Conservation (phyloP, 2,329 filamentous ascomycete species). For the Aspergillus ibericus region DNA sequence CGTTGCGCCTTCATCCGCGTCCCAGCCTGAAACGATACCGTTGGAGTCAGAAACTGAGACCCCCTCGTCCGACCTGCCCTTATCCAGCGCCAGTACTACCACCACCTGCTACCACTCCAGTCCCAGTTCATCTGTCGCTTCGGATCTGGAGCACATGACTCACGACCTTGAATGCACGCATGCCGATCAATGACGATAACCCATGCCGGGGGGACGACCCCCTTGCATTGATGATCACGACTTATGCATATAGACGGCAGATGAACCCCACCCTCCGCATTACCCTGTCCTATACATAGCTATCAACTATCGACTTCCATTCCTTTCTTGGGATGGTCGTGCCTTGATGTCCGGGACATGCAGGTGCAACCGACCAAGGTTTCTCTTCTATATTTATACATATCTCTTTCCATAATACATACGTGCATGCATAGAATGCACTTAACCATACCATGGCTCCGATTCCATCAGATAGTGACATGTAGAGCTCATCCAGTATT, state of each 20-base stretch:
- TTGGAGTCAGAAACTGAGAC: conserved; percentile 7
- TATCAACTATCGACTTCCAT: not conserved
- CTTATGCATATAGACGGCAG: conserved; percentile 19
- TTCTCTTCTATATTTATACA: not conserved
- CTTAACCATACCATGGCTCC: too few relatives aligned
- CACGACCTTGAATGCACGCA: conserved; percentile 11
- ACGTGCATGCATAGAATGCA: not conserved
- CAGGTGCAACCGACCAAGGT: not conserved
- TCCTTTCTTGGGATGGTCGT: not conserved
- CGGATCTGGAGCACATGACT: conserved; percentile 2
- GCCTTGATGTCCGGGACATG: not conserved
- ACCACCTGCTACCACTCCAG: conserved; percentile 8
- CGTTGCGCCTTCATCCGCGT: not conserved
- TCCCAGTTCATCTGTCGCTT: conserved; percentile 10
- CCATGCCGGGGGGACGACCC: not conserved
- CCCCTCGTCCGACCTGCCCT: conserved; percentile 2
- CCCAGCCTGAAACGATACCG: conserved; percentile 1
- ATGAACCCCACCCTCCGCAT: not conserved
- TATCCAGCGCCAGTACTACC: conserved; percentile 8
- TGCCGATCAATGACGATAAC: conserved; percentile 7
- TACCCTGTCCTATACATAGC: not conserved
- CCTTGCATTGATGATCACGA: conserved; percentile 16
- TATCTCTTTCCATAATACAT: conserved; percentile 3
- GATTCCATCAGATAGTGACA: too few relatives aligned
- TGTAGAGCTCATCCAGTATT: not conserved